Percentiles rank a stretch among this genome's conserved stretches.
These are phyloP conservation scores for Eucalyptus albens DNA, from an alignment of 345 rosid species.

Conservation along the genomic window DNA sequence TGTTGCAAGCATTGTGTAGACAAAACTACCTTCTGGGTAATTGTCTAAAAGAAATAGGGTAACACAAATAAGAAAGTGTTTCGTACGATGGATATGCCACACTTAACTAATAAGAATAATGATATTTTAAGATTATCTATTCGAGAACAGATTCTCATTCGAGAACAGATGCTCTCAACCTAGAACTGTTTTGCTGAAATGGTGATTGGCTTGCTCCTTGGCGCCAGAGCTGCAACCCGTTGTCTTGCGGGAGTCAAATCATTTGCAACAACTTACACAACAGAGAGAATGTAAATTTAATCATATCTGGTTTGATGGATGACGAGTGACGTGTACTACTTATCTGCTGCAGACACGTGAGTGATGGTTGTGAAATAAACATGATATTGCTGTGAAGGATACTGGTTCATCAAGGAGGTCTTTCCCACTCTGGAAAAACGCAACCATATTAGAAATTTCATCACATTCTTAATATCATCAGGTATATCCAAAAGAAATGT, in stretches of 20 bases:
- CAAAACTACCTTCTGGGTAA: not conserved
- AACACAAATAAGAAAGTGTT: not conserved
- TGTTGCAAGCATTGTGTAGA: not conserved
- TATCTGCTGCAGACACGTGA: not conserved
- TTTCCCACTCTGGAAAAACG: conserved; percentile 68
- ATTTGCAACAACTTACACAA: not conserved
- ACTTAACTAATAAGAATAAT: not conserved
- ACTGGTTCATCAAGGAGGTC: conserved; percentile 90
- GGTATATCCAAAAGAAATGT: not conserved
- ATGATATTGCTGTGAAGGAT: conserved; percentile 18
- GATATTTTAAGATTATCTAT: not conserved
- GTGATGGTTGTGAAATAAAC: not conserved
- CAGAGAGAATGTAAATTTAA: not conserved
- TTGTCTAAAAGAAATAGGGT: not conserved
- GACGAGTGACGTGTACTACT: not conserved
- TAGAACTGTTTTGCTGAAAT: not conserved
- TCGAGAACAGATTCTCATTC: not conserved
- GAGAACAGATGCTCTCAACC: not conserved
- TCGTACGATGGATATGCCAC: not conserved
- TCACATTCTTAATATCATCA: not conserved
- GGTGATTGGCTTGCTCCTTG: not conserved
- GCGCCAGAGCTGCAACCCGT: not conserved
- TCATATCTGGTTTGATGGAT: not conserved
- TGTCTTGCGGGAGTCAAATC: not conserved
- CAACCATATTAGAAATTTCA: not conserved